Percentiles rank a stretch among this genome's conserved stretches.
Evolutionary conservation across 176 grass and related monocot species (phyloP).

Genomic region (Carex kokanica): DNA sequence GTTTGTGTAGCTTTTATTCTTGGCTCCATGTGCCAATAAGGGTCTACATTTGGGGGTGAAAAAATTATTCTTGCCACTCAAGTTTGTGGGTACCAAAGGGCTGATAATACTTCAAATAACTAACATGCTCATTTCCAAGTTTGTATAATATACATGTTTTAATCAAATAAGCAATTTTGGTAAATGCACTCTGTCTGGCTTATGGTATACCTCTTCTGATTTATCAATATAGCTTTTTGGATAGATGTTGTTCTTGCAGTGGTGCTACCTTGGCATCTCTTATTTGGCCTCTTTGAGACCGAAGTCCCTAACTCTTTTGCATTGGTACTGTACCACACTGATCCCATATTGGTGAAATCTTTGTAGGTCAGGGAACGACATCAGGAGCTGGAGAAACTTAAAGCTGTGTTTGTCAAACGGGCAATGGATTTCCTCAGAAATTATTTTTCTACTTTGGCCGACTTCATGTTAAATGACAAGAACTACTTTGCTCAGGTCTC

Average conservation of each 20-base stretch:
- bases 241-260: background rate
- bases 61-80: background rate
- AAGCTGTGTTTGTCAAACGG: slow-evolving; percentile 72
- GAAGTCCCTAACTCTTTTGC: background rate
- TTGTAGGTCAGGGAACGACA: slow-evolving; percentile 71
- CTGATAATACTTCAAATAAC: background rate
- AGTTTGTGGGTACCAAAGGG: background rate
- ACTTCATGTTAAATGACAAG: slow-evolving; percentile 99
- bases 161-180: background rate
- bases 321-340: background rate
- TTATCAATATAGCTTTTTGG: background rate
- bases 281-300: background rate
- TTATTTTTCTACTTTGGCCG: slow-evolving; percentile 96
- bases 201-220: no score
- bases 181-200: no score
- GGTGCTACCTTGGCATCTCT: background rate
- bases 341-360: background rate
- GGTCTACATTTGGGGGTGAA: background rate
- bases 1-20: background rate
- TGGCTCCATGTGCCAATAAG: background rate
- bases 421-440: slow-evolving; percentile 88
- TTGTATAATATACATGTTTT: background rate
- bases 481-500: slow-evolving; percentile 95
- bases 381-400: slow-evolving; percentile 81
- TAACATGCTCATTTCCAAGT: background rate